These are phyloP conservation scores for Scleroderma citrinum DNA, from an alignment of 768 basidiomycete species.

Conservation along the genomic window DNA sequence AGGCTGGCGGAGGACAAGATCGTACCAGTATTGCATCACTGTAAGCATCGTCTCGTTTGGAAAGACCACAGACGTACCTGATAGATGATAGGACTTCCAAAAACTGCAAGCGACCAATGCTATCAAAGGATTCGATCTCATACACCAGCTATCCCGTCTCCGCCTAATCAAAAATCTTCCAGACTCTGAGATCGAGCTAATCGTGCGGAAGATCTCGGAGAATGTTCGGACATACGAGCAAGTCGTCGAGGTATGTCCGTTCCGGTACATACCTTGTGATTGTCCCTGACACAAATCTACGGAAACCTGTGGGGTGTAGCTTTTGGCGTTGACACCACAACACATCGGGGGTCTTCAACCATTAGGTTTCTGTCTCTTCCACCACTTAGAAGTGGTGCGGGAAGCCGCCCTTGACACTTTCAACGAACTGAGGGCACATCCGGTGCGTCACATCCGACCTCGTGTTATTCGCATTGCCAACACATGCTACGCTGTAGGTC, in stretches of 20 bases:
- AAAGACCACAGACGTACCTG: neutral
- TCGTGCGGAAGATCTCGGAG: slow-evolving; percentile 69
- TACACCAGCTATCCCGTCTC: slow-evolving; percentile 81
- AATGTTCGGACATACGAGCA: slow-evolving; percentile 80
- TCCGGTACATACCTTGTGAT: neutral
- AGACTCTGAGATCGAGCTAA: slow-evolving; percentile 67
- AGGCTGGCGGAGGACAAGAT: slow-evolving; percentile 83
- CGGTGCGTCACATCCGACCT: slow-evolving; percentile 44
- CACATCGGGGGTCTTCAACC: slow-evolving; percentile 81
- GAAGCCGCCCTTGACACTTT: slow-evolving; percentile 81
- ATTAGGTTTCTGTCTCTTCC: slow-evolving; percentile 86
- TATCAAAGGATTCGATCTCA: slow-evolving; percentile 76
- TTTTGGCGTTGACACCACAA: slow-evolving; percentile 71
- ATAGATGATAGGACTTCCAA: slow-evolving; percentile 56
- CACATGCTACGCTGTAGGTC: slow-evolving; percentile 41
- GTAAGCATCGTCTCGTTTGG: slow-evolving; percentile 38
- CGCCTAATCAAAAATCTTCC: slow-evolving; percentile 65
- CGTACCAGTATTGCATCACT: slow-evolving; percentile 65
- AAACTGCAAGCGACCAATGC: slow-evolving; percentile 47
- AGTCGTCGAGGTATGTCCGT: slow-evolving; percentile 66
- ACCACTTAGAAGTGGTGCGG: slow-evolving; percentile 71
- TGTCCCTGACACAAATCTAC: neutral
- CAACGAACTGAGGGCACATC: slow-evolving; percentile 67
- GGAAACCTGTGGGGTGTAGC: slow-evolving; percentile 35
- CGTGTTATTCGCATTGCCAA: slow-evolving; percentile 2